phyloP scores from a whole-genome alignment of 495 filamentous ascomycete species.

The Tuber calosporum region DNA sequence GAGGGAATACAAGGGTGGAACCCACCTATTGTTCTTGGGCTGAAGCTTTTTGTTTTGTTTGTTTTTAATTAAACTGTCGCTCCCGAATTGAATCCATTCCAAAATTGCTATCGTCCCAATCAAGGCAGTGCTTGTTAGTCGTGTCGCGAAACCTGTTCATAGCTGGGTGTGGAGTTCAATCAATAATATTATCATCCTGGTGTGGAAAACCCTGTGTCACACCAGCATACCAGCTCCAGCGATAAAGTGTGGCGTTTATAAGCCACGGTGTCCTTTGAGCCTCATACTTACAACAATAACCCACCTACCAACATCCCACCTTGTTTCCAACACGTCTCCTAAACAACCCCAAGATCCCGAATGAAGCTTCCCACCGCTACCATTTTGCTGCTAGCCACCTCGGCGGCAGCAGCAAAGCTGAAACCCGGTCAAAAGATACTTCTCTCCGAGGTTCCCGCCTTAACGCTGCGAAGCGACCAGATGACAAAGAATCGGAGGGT shows the following conservation, averaged over 20 bases:
- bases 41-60: not conserved
- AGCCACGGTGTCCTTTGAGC: conserved; percentile 5
- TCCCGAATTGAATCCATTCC: not conserved
- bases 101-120: not conserved
- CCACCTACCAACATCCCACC: conserved; percentile 3
- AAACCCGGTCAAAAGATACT: conserved; percentile 58
- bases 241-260: not conserved
- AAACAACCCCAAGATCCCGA: conserved; percentile 4
- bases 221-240: no score
- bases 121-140: not conserved
- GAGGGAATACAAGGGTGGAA: not conserved
- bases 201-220: not conserved
- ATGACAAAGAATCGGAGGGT: conserved; percentile 70
- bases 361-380: not conserved
- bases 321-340: conserved; percentile 7
- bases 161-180: no score
- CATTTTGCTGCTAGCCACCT: conserved; percentile 36
- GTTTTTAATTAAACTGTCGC: not conserved
- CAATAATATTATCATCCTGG: no score
- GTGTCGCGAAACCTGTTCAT: not conserved
- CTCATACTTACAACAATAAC: not conserved
- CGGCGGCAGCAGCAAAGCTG: conserved; percentile 35
- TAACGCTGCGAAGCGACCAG: conserved; percentile 62
- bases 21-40: not conserved
- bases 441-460: conserved; percentile 65